Evolutionary conservation across 2,329 filamentous ascomycete species (phyloP).

Genomic region (Microthyrium microscopicum): DNA sequence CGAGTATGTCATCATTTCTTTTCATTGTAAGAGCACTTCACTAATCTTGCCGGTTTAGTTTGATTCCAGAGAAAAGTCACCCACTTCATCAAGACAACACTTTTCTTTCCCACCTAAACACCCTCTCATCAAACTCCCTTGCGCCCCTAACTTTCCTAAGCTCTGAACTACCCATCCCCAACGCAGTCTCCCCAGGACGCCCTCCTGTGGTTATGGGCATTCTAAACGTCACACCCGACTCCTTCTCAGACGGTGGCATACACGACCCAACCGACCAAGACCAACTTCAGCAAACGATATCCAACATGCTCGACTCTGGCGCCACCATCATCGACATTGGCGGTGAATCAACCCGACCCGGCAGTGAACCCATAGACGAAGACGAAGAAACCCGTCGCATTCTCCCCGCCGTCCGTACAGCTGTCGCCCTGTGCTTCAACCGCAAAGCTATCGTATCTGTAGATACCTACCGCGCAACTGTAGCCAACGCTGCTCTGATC

Average conservation of each 20-base stretch:
- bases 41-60: background rate
- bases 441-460: constrained; percentile 61
- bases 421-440: constrained; percentile 22
- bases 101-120: constrained; percentile 23
- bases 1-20: constrained; percentile 37
- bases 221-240: constrained; percentile 87
- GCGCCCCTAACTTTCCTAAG: constrained; percentile 43
- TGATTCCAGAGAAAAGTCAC: constrained; percentile 1
- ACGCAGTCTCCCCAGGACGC: constrained; percentile 33
- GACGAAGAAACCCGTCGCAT: constrained; percentile 65
- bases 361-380: constrained; percentile 48
- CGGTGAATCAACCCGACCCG: constrained; percentile 80
- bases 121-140: constrained; percentile 19
- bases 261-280: constrained; percentile 29
- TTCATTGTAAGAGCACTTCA: background rate
- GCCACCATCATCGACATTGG: constrained; percentile 83
- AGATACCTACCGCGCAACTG: constrained; percentile 78
- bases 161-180: too few species aligned
- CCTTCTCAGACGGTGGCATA: constrained; percentile 79
- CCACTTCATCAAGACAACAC: constrained; percentile 16
- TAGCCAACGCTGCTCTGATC: constrained; percentile 58
- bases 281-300: constrained; percentile 37
- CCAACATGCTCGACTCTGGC: constrained; percentile 46
- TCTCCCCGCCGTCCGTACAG: constrained; percentile 50
- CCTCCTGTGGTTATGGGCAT: constrained; percentile 81